phyloP scores from a whole-genome alignment of 2,329 filamentous ascomycete genomes.

The Colletotrichum noveboracense region DNA sequence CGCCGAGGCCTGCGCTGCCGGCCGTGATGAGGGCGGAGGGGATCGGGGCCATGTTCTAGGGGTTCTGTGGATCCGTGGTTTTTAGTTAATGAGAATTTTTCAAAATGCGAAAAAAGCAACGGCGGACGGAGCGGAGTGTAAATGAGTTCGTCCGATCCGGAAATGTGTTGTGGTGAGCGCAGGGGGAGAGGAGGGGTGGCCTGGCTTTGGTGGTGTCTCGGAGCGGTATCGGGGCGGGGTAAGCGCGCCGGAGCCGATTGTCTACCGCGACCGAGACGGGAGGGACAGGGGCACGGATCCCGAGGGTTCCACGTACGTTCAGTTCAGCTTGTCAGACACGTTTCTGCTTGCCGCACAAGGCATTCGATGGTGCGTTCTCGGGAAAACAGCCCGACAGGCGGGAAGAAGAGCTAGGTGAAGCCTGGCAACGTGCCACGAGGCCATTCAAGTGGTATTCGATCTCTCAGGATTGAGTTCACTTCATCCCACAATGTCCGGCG shows the following conservation, averaged over 20 bases:
- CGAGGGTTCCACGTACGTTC: background rate
- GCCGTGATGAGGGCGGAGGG: conserved; percentile 39
- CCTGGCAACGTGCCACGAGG: background rate
- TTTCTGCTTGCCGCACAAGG: background rate
- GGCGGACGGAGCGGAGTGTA: background rate
- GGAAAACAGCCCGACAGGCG: background rate
- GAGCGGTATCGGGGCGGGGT: conserved; percentile 1
- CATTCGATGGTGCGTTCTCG: background rate
- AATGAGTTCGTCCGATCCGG: background rate
- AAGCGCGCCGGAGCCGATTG: background rate
- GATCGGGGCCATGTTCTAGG: background rate
- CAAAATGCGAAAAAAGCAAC: background rate
- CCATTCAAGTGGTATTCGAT: background rate
- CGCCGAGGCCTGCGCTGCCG: conserved; percentile 63
- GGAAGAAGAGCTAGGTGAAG: background rate
- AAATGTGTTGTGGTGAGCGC: background rate
- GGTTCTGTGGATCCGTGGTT: background rate
- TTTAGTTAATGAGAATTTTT: background rate
- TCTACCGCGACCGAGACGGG: background rate
- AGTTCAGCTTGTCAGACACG: background rate
- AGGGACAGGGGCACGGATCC: background rate
- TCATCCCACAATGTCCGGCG: background rate
- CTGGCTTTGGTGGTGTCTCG: background rate
- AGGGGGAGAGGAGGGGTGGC: background rate
- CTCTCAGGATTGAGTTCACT: background rate